A percentile compares a stretch with the other conserved stretches of the same genome.
phyloP scores from a whole-genome alignment of 306 rosid species.

The Dryas alaskensis region DNA sequence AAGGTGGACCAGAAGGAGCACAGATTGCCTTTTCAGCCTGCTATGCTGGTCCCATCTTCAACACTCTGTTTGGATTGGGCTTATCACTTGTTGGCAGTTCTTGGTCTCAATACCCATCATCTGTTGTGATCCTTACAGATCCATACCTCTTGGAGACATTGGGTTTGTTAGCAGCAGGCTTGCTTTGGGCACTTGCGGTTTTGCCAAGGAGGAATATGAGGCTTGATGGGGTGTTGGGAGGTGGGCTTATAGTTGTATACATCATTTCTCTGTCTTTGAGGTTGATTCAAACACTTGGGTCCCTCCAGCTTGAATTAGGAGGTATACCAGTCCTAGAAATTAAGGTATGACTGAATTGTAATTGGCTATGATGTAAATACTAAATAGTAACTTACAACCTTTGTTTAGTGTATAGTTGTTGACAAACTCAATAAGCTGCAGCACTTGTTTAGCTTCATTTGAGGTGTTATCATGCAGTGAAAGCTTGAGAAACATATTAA shows the following conservation, averaged over 20 bases:
- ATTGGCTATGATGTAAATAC: not conserved
- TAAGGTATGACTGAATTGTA: not conserved
- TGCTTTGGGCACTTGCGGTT: constrained; percentile 75
- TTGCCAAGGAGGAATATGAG: constrained; percentile 67
- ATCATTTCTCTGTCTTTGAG: constrained; percentile 51
- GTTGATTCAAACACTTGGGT: constrained; percentile 45
- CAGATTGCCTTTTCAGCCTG: constrained; percentile 81
- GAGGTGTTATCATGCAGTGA: not conserved
- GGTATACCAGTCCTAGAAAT: not conserved
- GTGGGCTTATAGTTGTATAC: constrained; percentile 60
- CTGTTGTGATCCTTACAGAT: constrained; percentile 43
- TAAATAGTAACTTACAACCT: not conserved
- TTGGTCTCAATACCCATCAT: constrained; percentile 49
- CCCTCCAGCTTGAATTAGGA: not conserved
- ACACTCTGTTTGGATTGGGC: constrained; percentile 69
- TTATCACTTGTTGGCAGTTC: constrained; percentile 52
- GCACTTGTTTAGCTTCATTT: not conserved
- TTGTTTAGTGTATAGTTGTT: not conserved
- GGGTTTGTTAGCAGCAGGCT: constrained; percentile 50
- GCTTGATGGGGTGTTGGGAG: constrained; percentile 63
- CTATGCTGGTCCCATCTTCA: constrained; percentile 86
- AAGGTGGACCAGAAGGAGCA: constrained; percentile 69
- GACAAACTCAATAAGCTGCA: not conserved
- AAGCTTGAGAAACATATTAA: no score
- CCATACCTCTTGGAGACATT: constrained; percentile 46